phyloP scores from a whole-genome alignment of 1,139 yeast species.

The Scheffersomyces illinoinensis region DNA sequence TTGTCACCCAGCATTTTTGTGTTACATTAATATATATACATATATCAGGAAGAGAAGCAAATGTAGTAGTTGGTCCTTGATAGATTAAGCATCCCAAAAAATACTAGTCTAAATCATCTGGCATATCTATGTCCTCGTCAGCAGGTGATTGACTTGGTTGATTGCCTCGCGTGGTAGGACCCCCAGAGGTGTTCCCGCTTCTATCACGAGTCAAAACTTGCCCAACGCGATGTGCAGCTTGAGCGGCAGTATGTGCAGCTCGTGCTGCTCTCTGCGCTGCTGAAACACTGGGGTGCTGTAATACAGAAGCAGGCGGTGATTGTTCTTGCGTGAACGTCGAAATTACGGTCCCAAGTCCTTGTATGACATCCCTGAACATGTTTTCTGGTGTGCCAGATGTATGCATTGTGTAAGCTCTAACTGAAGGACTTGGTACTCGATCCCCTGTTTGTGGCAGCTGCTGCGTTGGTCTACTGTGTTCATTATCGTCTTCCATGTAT shows the following conservation, averaged over 20 bases:
- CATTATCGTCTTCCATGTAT: slow-evolving; percentile 16
- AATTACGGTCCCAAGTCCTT: slow-evolving; percentile 7
- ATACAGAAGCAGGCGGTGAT: background rate
- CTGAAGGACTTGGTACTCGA: background rate
- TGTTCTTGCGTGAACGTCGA: background rate
- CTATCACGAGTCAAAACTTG: background rate
- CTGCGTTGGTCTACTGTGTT: background rate
- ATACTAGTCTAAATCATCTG: slow-evolving; percentile 7
- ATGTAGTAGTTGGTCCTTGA: background rate
- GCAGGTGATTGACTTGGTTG: background rate
- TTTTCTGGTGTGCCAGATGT: slow-evolving; percentile 2
- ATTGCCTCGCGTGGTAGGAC: background rate
- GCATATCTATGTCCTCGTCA: slow-evolving; percentile 18
- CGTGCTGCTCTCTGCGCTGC: background rate
- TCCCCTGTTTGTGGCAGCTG: background rate
- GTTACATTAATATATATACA: background rate
- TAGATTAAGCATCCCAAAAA: too few species aligned
- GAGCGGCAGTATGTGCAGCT: background rate
- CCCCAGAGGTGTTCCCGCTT: background rate
- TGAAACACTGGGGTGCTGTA: background rate
- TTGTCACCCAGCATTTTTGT: background rate
- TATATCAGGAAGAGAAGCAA: background rate
- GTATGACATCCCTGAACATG: slow-evolving; percentile 2
- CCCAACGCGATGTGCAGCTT: background rate
- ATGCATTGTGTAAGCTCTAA: background rate